phyloP scores from a whole-genome alignment of 1,284 basidiomycete genomes.

The Trichosporon sp. region DNA sequence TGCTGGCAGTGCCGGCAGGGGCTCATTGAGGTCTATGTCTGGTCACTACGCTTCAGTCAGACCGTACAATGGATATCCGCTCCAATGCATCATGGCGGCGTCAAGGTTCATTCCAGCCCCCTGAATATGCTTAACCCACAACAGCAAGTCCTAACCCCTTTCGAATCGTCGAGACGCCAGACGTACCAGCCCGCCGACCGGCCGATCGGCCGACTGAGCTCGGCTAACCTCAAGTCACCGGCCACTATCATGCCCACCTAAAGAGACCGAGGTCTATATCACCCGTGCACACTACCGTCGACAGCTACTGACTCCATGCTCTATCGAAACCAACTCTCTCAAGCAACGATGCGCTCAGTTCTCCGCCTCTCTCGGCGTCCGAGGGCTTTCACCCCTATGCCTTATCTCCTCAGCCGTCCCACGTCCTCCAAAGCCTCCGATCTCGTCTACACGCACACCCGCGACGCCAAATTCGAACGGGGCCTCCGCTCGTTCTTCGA shows the following conservation, averaged over 20 bases:
- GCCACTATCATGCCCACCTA: neutral
- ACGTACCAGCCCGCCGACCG: too few relatives aligned
- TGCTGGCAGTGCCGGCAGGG: too few relatives aligned
- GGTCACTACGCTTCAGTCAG: too few relatives aligned
- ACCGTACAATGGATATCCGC: too few relatives aligned
- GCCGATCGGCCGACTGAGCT: neutral
- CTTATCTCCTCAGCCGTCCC: neutral
- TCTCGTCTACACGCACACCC: conserved; percentile 1
- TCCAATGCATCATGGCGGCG: too few relatives aligned
- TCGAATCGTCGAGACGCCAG: too few relatives aligned
- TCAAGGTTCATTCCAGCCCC: too few relatives aligned
- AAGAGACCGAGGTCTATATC: neutral
- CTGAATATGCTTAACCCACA: too few relatives aligned
- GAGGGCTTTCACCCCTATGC: neutral
- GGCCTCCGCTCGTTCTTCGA: conserved; percentile 14
- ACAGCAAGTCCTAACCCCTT: too few relatives aligned
- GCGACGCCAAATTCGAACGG: conserved; percentile 5
- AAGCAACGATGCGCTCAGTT: neutral
- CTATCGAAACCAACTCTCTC: too few relatives aligned
- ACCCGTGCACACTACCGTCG: neutral
- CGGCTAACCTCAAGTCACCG: neutral
- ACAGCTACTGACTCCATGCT: too few relatives aligned
- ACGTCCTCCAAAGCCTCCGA: neutral
- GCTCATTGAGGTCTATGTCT: too few relatives aligned
- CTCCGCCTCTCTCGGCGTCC: neutral